Evolutionary conservation across 2,329 filamentous ascomycete species (phyloP).

Genomic region (Thielaviopsis punctulata): DNA sequence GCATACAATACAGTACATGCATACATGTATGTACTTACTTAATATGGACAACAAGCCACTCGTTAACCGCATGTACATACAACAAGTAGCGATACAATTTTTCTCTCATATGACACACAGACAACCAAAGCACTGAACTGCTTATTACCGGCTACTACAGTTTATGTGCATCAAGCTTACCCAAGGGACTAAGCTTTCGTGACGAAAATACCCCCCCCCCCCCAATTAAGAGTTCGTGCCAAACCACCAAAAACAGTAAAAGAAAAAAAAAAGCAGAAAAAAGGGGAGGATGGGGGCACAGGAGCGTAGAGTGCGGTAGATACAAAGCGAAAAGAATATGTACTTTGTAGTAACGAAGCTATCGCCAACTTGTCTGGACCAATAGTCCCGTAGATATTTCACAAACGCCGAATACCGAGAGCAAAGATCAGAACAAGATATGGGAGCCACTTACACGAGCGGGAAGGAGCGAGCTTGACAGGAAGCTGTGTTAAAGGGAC

Average conservation of each 20-base stretch:
- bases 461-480: constrained; percentile 10
- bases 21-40: too few relatives aligned
- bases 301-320: background rate
- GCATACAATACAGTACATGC: too few relatives aligned
- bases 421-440: background rate
- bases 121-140: background rate
- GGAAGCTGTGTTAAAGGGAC: background rate
- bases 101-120: background rate
- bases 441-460: constrained; percentile 12
- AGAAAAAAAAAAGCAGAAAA: background rate
- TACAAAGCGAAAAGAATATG: background rate
- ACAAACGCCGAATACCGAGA: background rate
- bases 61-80: too few relatives aligned
- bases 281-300: background rate
- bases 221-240: too few relatives aligned
- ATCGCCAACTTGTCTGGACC: background rate
- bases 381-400: background rate
- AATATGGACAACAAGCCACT: too few relatives aligned
- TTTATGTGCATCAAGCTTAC: too few relatives aligned
- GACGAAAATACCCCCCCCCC: too few relatives aligned
- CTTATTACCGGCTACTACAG: constrained; percentile 1
- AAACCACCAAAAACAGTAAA: background rate
- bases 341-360: background rate
- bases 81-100: background rate
- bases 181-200: too few relatives aligned